Conservation (phyloP, 306 rosid genomes). For the Quercus rubra region DNA sequence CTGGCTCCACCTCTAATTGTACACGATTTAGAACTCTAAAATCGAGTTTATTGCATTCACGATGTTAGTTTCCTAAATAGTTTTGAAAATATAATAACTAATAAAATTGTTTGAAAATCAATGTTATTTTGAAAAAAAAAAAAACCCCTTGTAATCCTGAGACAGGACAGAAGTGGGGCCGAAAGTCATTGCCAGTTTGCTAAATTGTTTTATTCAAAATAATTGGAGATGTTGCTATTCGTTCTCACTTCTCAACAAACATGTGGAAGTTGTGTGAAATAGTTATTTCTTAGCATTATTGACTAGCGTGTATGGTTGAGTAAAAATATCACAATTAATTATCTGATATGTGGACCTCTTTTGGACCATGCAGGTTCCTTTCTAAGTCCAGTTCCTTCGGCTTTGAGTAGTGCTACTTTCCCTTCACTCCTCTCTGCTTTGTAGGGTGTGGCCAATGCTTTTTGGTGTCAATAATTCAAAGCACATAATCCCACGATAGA, state of each 20-base stretch:
- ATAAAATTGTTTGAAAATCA: too few species aligned
- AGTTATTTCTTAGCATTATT: slow-evolving; percentile 1
- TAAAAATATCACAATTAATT: not conserved
- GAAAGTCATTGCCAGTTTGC: not conserved
- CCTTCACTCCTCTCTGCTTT: not conserved
- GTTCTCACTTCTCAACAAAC: not conserved
- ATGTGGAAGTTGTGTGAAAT: not conserved
- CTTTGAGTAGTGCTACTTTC: not conserved
- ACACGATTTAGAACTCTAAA: too few species aligned
- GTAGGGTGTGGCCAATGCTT: not conserved
- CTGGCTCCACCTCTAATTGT: too few species aligned
- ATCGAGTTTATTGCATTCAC: too few species aligned
- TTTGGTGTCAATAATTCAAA: slow-evolving; percentile 15
- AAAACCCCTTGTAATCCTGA: not conserved
- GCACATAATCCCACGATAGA: not conserved
- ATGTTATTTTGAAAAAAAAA: too few species aligned
- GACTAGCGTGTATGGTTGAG: not conserved
- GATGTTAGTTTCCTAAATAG: too few species aligned
- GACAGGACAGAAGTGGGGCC: not conserved
- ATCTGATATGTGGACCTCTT: too few species aligned
- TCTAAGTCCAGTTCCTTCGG: not conserved
- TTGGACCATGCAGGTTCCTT: not conserved
- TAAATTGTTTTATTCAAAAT: not conserved
- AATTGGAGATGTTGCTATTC: not conserved
- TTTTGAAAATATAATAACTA: too few species aligned